These are phyloP conservation scores for Cadophora sp. DNA, from an alignment of 2,329 filamentous ascomycete species.

Conservation along the genomic window DNA sequence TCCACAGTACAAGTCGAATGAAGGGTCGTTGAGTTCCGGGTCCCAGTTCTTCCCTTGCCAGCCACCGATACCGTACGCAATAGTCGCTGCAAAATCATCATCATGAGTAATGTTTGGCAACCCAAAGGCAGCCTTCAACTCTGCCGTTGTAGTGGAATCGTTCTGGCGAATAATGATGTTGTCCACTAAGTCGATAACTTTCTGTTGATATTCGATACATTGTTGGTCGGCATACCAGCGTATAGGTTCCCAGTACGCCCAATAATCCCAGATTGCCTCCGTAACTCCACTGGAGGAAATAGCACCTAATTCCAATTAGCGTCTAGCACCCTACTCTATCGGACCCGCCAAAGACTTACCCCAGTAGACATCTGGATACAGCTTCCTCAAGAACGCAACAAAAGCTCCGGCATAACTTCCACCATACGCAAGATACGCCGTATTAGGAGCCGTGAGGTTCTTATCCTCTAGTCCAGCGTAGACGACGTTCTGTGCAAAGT, in stretches of 20 bases:
- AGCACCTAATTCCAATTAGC: conserved; percentile 49
- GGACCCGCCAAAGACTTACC: conserved; percentile 48
- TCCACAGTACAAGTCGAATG: conserved; percentile 60
- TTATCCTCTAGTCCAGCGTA: conserved; percentile 73
- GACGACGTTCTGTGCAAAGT: conserved; percentile 76
- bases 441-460: conserved; percentile 68
- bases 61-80: conserved; percentile 52
- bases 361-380: conserved; percentile 82
- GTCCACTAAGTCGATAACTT: conserved; percentile 63
- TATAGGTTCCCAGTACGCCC: conserved; percentile 67
- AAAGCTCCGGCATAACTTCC: conserved; percentile 85
- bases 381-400: conserved; percentile 75
- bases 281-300: conserved; percentile 85
- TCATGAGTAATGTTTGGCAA: conserved; percentile 50
- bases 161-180: conserved; percentile 60
- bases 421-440: conserved; percentile 81
- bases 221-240: conserved; percentile 61
- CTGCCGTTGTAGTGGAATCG: conserved; percentile 47
- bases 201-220: conserved; percentile 71
- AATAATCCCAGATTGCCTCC: conserved; percentile 79
- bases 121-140: conserved; percentile 61
- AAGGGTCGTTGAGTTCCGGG: conserved; percentile 55
- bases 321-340: conserved; percentile 4
- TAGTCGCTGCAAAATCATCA: conserved; percentile 58
- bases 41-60: conserved; percentile 69